phyloP scores from a whole-genome alignment of 2,329 filamentous ascomycete genomes.

The Biscogniauxia mediterranea region DNA sequence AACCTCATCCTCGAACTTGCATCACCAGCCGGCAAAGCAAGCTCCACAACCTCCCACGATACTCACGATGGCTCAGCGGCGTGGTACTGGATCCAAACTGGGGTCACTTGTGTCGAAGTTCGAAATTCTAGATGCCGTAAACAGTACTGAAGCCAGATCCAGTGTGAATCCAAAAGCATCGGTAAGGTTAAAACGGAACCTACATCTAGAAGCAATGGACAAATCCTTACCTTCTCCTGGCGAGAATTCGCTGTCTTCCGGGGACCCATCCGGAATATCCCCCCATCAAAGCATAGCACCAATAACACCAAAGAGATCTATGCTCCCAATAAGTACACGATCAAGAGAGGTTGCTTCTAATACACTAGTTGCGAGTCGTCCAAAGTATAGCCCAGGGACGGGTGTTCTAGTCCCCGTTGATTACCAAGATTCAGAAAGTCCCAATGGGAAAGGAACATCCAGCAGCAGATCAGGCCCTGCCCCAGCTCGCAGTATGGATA shows the following conservation, averaged over 20 bases:
- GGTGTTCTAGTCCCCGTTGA: not conserved
- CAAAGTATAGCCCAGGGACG: not conserved
- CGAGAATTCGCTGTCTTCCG: conserved; percentile 3
- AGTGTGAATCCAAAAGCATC: conserved; percentile 11
- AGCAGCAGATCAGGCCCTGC: not conserved
- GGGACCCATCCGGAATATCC: conserved; percentile 10
- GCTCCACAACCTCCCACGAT: conserved; percentile 1
- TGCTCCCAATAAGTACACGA: conserved; percentile 13
- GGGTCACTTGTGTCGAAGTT: conserved; percentile 36
- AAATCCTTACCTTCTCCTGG: conserved; percentile 4
- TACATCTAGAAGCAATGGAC: not conserved
- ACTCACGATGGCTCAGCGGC: conserved; percentile 13
- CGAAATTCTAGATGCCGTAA: conserved; percentile 31
- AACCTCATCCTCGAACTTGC: not conserved
- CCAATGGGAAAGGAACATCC: not conserved
- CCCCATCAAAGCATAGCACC: conserved; percentile 14
- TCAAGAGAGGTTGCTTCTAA: not conserved
- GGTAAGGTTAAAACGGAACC: not conserved
- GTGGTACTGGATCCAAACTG: conserved; percentile 21
- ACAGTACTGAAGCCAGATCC: conserved; percentile 13
- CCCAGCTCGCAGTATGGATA: conserved; percentile 7
- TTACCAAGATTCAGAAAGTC: not conserved
- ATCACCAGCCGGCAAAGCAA: not conserved
- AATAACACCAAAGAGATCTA: conserved; percentile 5
- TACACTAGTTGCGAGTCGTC: not conserved